phyloP scores from a whole-genome alignment of 2,329 filamentous ascomycete species.

The Epichloe sibirici region DNA sequence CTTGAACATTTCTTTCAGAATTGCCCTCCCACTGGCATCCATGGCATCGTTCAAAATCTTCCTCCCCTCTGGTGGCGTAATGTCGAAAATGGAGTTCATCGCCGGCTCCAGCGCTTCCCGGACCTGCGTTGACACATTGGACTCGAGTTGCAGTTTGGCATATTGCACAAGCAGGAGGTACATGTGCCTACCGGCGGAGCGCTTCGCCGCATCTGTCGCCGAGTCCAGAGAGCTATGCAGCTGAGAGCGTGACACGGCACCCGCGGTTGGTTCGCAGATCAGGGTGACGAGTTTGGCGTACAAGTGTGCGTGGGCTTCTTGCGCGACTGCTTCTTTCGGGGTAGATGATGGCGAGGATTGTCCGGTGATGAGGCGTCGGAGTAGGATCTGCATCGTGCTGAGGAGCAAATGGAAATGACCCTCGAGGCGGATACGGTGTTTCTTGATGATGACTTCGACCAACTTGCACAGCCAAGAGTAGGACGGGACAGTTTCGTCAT shows the following conservation, averaged over 20 bases:
- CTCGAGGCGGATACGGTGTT: constrained; percentile 48
- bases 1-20: constrained; percentile 46
- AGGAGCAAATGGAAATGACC: constrained; percentile 50
- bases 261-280: constrained; percentile 46
- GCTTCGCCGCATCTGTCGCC: constrained; percentile 47
- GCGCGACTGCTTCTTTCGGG: constrained; percentile 13
- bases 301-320: constrained; percentile 34
- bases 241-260: constrained; percentile 37
- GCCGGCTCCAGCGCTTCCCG: constrained; percentile 45
- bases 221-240: constrained; percentile 40
- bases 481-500: constrained; percentile 19
- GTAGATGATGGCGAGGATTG: constrained; percentile 9
- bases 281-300: constrained; percentile 46
- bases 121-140: constrained; percentile 35
- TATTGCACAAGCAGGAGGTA: constrained; percentile 47
- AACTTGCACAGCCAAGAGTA: constrained; percentile 40
- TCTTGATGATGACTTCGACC: constrained; percentile 43
- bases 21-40: constrained; percentile 45
- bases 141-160: constrained; percentile 48
- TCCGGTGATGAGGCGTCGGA: constrained; percentile 36
- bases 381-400: constrained; percentile 40
- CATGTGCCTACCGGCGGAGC: constrained; percentile 49
- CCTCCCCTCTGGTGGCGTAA: constrained; percentile 41
- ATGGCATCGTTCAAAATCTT: constrained; percentile 47
- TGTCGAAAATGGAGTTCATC: constrained; percentile 45